Conservation (phyloP, 2,329 filamentous ascomycete genomes). For the Helotiales sp. region DNA sequence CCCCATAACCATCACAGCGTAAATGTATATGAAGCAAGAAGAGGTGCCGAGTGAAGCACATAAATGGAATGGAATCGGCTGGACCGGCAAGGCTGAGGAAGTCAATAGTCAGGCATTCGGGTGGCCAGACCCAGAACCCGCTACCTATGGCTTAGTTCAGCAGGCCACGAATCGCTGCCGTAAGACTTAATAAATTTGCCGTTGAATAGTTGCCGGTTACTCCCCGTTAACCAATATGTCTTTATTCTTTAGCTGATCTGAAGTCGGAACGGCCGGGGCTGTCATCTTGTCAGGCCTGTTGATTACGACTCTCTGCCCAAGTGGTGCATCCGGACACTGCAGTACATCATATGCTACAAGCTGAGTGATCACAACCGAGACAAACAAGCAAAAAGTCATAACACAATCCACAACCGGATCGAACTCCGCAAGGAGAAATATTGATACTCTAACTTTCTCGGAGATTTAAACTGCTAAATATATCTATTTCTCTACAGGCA, state of each 20-base stretch:
- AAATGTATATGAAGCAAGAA: background rate
- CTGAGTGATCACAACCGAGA: background rate
- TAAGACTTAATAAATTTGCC: conserved; percentile 4
- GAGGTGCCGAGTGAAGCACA: background rate
- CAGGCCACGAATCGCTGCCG: background rate
- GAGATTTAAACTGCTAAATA: conserved; percentile 19
- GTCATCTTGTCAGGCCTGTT: no score
- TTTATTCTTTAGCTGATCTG: background rate
- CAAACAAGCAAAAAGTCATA: background rate
- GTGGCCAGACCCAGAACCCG: background rate
- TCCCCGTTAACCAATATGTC: background rate
- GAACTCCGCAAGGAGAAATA: background rate
- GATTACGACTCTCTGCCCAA: conserved; percentile 13
- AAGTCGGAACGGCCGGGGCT: conserved; percentile 10
- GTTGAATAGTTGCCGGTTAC: no score
- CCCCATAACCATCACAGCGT: background rate
- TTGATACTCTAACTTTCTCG: background rate
- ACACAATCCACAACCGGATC: background rate
- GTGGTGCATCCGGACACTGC: background rate
- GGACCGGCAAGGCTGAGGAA: background rate
- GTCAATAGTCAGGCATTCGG: background rate
- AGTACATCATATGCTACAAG: background rate
- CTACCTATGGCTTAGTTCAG: background rate
- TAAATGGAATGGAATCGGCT: background rate
- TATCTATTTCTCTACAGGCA: conserved; percentile 15